phyloP scores from a whole-genome alignment of 306 rosid species.

The Vicia sativa region DNA sequence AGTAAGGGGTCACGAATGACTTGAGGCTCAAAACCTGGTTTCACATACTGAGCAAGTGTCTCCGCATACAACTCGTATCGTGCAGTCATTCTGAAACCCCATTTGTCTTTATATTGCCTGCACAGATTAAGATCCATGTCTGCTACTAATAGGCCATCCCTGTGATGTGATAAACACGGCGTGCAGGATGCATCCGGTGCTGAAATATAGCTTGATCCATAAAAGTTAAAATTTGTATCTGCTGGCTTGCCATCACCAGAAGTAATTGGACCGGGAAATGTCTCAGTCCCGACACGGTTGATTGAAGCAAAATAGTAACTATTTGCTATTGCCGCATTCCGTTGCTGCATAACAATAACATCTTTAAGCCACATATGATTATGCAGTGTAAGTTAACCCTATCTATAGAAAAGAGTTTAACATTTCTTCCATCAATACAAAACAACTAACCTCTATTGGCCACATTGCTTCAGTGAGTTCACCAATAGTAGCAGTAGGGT shows the following conservation, averaged over 20 bases:
- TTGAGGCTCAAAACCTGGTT: slow-evolving; percentile 82
- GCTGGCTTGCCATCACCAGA: slow-evolving; percentile 85
- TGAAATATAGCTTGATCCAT: slow-evolving; percentile 82
- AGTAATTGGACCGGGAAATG: slow-evolving; percentile 72
- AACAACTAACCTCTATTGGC: slow-evolving; percentile 81
- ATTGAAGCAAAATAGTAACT: slow-evolving; percentile 79
- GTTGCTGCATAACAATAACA: slow-evolving; percentile 54
- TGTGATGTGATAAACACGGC: slow-evolving; percentile 66
- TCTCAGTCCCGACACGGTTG: slow-evolving; percentile 87
- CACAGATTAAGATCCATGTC: slow-evolving; percentile 95
- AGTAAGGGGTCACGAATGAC: slow-evolving; percentile 72
- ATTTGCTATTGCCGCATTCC: slow-evolving; percentile 84
- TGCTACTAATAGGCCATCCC: slow-evolving; percentile 74
- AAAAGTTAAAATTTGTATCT: slow-evolving; percentile 75
- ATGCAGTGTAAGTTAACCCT: no score
- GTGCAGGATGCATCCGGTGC: slow-evolving; percentile 94
- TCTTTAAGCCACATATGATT: background rate
- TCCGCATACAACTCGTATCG: slow-evolving; percentile 76
- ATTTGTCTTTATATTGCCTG: slow-evolving; percentile 80
- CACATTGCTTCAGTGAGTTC: slow-evolving; percentile 96
- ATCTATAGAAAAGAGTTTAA: background rate
- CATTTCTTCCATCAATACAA: background rate
- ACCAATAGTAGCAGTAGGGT: slow-evolving; percentile 95
- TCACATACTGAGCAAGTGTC: slow-evolving; percentile 57
- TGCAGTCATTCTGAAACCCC: slow-evolving; percentile 91